Evolutionary conservation across 176 grass and related monocot genomes (phyloP), one percentile per base, ranked within the genome.

Genomic region (Alloteropsis semialata): DNA sequence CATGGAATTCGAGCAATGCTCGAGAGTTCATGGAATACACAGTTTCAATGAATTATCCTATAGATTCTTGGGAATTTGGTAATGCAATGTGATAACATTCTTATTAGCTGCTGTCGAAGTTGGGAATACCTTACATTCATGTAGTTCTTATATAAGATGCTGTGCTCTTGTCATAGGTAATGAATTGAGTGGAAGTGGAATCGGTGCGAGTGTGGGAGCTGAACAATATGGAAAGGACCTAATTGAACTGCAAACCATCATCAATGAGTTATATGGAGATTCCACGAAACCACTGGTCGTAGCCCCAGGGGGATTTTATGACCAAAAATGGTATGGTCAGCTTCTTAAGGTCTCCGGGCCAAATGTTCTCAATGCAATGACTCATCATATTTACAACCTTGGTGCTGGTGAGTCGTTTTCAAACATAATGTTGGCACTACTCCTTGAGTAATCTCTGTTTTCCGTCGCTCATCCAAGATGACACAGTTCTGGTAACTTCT

Each of bases 61-160:
- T 98, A 50, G 96, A 98, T 91, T 98, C 96, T 42, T 98, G 96
- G 95, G 95, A 98, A 93, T 93, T 98, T n/a, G 95, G 95, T 98
- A 93, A 88, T 89, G 57, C 19, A 72, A 77, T 75, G 59, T 65
- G 25, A 57, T 3, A 15, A 24, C 41, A 85, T 86, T 36, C 3
- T 80, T 53, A 39, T 29, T 80, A 75, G 0, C 24, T 72, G 53
- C 61, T 75, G 16, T 24, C 5, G 3, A 73, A 19, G 33, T 37
- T 58, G 10, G 62, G 27, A 78, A 45, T 24, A 73, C 75, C 9
- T 74, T 62, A 19, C 57, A 70, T 84, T 41, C 18, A 27, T 53
- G 21, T 56, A 67, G 65, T 87, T 36, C 65, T 84, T 69, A 76
- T 70, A 73, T 34, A 29, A 51, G 5, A 79, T 46, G 16, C 1